A percentile compares a stretch with the other conserved stretches of the same genome.
Conservation (phyloP, 192 early-diverging fungal species). For the Coemansia guatemalensis region DNA sequence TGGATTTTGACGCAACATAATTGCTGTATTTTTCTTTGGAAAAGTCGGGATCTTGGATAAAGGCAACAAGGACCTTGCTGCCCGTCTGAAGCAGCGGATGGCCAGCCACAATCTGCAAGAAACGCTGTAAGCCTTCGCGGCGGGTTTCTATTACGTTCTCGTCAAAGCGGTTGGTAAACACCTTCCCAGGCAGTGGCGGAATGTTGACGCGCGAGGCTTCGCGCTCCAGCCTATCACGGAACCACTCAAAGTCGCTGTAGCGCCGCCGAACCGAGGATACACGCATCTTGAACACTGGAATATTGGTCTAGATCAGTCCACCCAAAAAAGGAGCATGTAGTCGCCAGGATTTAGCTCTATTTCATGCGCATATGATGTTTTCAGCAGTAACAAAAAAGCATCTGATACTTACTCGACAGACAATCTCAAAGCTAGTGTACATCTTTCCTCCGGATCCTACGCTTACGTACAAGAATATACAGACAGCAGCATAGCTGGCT, state of each 20-base stretch:
- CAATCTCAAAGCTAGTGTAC: conserved; percentile 95
- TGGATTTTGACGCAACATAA: conserved; percentile 1
- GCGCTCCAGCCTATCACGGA: conserved; percentile 88
- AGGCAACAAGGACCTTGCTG: conserved; percentile 87
- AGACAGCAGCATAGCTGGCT: neutral
- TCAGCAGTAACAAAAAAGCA: neutral
- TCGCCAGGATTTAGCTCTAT: neutral
- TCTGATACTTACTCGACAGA: conserved; percentile 59
- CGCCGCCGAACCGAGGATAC: conserved; percentile 81
- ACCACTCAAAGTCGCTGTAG: conserved; percentile 99
- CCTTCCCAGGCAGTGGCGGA: conserved; percentile 94
- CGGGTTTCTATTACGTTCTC: conserved; percentile 95
- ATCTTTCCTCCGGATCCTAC: conserved; percentile 68
- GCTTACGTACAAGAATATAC: neutral
- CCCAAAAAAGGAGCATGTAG: neutral
- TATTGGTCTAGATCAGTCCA: conserved; percentile 70
- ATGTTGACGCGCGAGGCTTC: conserved; percentile 93
- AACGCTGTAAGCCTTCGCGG: conserved; percentile 86
- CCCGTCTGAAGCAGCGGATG: conserved; percentile 98
- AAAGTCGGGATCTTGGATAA: conserved; percentile 93
- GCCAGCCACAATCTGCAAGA: conserved; percentile 94
- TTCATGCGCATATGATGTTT: neutral
- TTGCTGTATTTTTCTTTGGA: conserved; percentile 67
- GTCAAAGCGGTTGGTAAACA: conserved; percentile 92
- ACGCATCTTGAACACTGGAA: conserved; percentile 92